Percentiles rank a stretch among this genome's conserved stretches.
Evolutionary conservation across 2,329 filamentous ascomycete genomes (phyloP).

Genomic region (Chalaropsis ovoidea): DNA sequence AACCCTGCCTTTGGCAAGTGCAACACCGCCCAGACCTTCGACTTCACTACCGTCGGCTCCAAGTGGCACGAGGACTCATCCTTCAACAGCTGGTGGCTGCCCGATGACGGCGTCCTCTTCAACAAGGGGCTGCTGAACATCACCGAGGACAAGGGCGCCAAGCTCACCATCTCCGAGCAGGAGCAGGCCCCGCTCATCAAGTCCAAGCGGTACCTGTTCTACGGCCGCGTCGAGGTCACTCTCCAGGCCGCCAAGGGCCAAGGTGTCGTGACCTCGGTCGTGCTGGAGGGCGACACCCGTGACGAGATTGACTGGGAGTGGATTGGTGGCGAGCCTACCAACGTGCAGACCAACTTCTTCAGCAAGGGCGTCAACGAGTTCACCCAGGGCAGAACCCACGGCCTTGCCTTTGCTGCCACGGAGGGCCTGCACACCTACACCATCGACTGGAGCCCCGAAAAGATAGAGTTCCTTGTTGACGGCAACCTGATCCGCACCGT

Average conservation of each 20-base stretch:
- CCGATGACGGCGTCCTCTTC: constrained; percentile 32
- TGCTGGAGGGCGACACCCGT: constrained; percentile 64
- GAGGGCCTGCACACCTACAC: constrained; percentile 52
- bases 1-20: constrained; percentile 50
- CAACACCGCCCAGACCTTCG: constrained; percentile 40
- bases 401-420: constrained; percentile 35
- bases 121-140: constrained; percentile 29
- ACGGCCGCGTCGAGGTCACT: constrained; percentile 60
- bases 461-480: constrained; percentile 51
- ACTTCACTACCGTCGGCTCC: constrained; percentile 51
- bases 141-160: constrained; percentile 31
- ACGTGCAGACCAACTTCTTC: constrained; percentile 78
- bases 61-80: constrained; percentile 33
- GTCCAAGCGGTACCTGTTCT: constrained; percentile 74
- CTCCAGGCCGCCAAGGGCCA: constrained; percentile 61
- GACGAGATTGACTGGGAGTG: constrained; percentile 67
- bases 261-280: constrained; percentile 66
- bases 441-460: constrained; percentile 54
- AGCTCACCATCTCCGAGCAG: constrained; percentile 47
- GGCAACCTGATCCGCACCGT: constrained; percentile 39
- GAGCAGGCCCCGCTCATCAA: constrained; percentile 53
- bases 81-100: constrained; percentile 30
- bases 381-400: constrained; percentile 41
- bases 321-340: constrained; percentile 55
- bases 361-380: constrained; percentile 53